phyloP scores from a whole-genome alignment of 75 land plant genomes.

The Isoetes taiwanensis region DNA sequence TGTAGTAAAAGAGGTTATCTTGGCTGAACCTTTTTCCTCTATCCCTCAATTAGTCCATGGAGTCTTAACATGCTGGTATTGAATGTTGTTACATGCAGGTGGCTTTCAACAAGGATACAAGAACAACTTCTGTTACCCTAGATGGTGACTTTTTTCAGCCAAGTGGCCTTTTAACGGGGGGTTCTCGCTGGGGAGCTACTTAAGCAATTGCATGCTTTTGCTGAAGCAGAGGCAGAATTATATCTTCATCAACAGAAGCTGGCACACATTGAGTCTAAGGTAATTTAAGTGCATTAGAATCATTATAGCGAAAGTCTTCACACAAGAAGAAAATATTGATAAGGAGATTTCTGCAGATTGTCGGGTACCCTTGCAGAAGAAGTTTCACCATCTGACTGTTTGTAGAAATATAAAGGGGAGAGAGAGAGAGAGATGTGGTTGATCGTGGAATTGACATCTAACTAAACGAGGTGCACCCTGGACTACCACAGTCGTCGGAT shows the following conservation, averaged over 20 bases:
- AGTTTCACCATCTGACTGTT: conserved; percentile 53
- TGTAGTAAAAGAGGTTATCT: conserved; percentile 89
- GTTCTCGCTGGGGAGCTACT: conserved; percentile 93
- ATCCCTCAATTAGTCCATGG: too few relatives aligned
- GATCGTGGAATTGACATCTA: too few relatives aligned
- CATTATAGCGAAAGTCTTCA: neutral
- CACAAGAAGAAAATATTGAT: too few relatives aligned
- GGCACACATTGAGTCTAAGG: conserved; percentile 66
- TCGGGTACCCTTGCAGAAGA: conserved; percentile 60
- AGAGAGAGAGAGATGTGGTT: too few relatives aligned
- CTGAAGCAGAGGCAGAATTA: conserved; percentile 66
- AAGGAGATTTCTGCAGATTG: conserved; percentile 48
- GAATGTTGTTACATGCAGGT: conserved; percentile 62
- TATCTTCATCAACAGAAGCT: conserved; percentile 45
- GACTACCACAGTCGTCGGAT: too few relatives aligned
- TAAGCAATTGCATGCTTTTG: conserved; percentile 61
- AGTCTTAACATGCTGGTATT: too few relatives aligned
- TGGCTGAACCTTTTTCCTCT: too few relatives aligned
- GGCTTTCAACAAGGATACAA: conserved; percentile 69
- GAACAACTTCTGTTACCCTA: conserved; percentile 76
- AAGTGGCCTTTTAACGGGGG: conserved; percentile 94
- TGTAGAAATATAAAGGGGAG: too few relatives aligned
- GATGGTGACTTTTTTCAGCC: conserved; percentile 98
- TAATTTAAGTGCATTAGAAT: conserved; percentile 11
- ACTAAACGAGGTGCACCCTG: too few relatives aligned